Conservation (phyloP, 176 grass and related monocot species). For the Avena sativa region DNA sequence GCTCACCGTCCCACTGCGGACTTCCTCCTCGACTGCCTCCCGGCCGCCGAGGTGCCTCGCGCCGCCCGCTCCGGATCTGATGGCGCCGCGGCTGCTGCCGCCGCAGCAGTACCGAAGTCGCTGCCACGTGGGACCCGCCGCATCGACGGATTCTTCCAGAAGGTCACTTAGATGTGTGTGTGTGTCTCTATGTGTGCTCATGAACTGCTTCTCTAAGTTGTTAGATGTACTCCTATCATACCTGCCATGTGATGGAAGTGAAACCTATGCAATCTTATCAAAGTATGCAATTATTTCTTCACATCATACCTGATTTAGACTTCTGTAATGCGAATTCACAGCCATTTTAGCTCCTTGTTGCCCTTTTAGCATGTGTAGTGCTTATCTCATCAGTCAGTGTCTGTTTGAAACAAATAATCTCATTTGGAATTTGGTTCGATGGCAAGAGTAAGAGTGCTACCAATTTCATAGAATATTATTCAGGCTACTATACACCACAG, state of each 20-base stretch:
- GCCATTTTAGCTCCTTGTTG: not conserved
- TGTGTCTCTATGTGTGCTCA: not conserved
- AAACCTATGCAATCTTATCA: conserved; percentile 35
- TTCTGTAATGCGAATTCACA: not conserved
- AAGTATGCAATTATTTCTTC: conserved; percentile 1
- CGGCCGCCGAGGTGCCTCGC: conserved; percentile 34
- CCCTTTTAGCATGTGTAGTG: not conserved
- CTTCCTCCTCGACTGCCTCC: conserved; percentile 86
- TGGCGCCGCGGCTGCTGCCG: not conserved
- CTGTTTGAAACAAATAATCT: not conserved
- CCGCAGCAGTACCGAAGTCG: conserved; percentile 36
- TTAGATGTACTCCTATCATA: not conserved
- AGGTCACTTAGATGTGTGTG: conserved; percentile 40
- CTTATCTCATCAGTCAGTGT: not conserved
- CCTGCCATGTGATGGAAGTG: conserved; percentile 22
- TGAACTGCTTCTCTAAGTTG: conserved; percentile 12
- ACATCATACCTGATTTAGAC: not conserved
- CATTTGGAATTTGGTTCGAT: not conserved
- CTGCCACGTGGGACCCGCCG: conserved; percentile 76
- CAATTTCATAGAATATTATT: not conserved
- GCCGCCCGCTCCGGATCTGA: conserved; percentile 3
- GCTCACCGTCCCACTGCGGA: conserved; percentile 73
- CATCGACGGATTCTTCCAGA: conserved; percentile 87
- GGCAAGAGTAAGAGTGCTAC: not conserved
- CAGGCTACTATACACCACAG: not conserved